Conservation (phyloP, 768 basidiomycete species). For the Kwoniella dendrophila region DNA sequence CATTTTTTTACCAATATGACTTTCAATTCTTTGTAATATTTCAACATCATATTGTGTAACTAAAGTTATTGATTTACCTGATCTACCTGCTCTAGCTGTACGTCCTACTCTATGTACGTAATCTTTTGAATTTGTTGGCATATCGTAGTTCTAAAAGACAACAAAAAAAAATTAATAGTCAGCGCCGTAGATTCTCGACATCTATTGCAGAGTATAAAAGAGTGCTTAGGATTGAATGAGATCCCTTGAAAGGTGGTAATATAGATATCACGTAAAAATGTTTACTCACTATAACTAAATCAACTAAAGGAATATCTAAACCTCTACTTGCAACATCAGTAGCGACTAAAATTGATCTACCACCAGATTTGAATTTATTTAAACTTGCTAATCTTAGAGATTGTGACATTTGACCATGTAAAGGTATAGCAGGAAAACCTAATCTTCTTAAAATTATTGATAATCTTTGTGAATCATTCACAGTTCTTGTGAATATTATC, state of each 20-base stretch:
- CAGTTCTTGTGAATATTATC: constrained; percentile 95
- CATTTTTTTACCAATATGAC: constrained; percentile 89
- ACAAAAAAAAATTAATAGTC: neutral
- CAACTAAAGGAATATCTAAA: constrained; percentile 92
- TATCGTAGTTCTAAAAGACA: constrained; percentile 72
- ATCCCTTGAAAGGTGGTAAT: no score
- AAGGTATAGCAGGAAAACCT: constrained; percentile 90
- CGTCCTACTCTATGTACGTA: constrained; percentile 98
- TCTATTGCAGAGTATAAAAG: constrained; percentile 1
- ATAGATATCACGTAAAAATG: no score
- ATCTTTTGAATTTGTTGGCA: constrained; percentile 97
- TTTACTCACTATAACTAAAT: constrained; percentile 71
- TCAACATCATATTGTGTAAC: constrained; percentile 99
- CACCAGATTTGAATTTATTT: constrained; percentile 92
- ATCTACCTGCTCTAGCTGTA: constrained; percentile 95
- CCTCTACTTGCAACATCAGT: constrained; percentile 96
- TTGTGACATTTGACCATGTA: constrained; percentile 93
- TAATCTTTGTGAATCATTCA: constrained; percentile 85
- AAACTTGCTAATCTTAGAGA: constrained; percentile 83
- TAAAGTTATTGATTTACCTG: constrained; percentile 95
- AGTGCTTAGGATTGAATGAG: neutral
- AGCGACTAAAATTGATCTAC: constrained; percentile 86
- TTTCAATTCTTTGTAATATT: constrained; percentile 89
- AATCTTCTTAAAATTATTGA: constrained; percentile 85
- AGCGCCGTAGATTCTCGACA: neutral